A percentile compares a stretch with the other conserved stretches of the same genome.
Conservation (phyloP, 768 basidiomycete genomes). For the Boletus rex-veris region DNA sequence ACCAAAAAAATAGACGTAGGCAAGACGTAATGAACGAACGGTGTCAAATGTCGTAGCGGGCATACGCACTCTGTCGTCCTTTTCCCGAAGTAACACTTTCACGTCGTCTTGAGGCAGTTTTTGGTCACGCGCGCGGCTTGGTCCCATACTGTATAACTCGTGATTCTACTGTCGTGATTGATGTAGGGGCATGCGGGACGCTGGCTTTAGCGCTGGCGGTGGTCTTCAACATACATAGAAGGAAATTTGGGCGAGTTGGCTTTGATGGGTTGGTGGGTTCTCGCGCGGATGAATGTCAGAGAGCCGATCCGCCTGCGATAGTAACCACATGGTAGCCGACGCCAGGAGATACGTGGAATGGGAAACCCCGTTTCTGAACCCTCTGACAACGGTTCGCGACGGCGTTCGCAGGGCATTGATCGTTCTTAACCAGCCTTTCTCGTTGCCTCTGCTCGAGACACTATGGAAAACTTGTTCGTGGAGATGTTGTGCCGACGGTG, state of each 20-base stretch:
- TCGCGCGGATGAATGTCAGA: too few species aligned
- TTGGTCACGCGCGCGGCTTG: conserved; percentile 18
- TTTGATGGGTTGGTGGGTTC: too few species aligned
- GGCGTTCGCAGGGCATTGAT: conserved; percentile 54
- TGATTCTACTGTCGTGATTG: neutral
- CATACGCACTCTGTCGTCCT: conserved; percentile 24
- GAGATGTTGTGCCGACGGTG: conserved; percentile 81
- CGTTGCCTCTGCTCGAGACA: conserved; percentile 51
- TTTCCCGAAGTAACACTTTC: conserved; percentile 18
- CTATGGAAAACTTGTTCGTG: conserved; percentile 55
- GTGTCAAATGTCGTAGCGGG: neutral
- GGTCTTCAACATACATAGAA: conserved; percentile 15
- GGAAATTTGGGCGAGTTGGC: conserved; percentile 10
- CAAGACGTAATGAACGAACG: neutral
- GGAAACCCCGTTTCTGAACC: conserved; percentile 25
- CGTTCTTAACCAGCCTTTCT: conserved; percentile 89
- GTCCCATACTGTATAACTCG: conserved; percentile 23
- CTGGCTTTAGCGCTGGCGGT: neutral
- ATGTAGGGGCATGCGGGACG: conserved; percentile 7
- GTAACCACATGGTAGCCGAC: conserved; percentile 5
- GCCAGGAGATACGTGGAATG: conserved; percentile 14
- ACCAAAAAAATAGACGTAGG: neutral
- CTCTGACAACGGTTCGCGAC: conserved; percentile 1
- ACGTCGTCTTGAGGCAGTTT: conserved; percentile 19
- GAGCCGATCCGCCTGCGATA: neutral